Base-by-base conservation (phyloP, 495 filamentous ascomycete species). In the Aspergillus incahuasiensis region DNA sequence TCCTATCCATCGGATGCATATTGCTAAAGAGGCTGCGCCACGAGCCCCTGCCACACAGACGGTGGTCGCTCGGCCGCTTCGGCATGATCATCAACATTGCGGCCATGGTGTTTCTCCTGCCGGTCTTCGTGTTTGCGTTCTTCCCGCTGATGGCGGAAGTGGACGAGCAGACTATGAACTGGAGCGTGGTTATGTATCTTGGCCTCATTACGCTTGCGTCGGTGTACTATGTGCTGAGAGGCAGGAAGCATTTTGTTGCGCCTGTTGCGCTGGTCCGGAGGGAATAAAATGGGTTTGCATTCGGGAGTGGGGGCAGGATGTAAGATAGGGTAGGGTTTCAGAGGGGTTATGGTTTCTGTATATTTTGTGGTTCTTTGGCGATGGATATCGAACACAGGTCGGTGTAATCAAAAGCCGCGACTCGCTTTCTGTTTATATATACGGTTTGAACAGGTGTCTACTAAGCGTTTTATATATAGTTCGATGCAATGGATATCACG, bases 71-170 rank as follows among this genome's bases (percentile, higher is more conserved):
- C 2, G 80, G 82, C 8, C 59, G 62, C 40, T 71, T 64, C 30
- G 81, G 82, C 9, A 56, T 81, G 47, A 57, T 67, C 3, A 68
- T 79, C 51, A 86, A 84, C 55, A 40, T 63, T 21, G 71, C 56
- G 47, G 71, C 70, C 47, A 52, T 76, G 52, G 54, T 49, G 0
- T 77, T 78, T 54, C 60, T 82, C 13, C 39, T 75, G 2, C 67
- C 80, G 0, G 63, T 76, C 1, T 82, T 82, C 55, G 63, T 81
- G 16, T 82, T 83, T 61, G 67, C 73, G 0, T 82, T 82, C 61
- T 83, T 82, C 60, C 80, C 81, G 0, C 54, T 74, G 15, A 62
- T 56, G 1, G 70, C 74, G 13, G 61, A 72, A n/a, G 71, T 79
- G 3, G 71, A 63, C 16, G 30, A 59, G 6, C 61, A 65, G 44